Evolutionary conservation across 352 stramenopile genomes (phyloP).

Genomic region (Phytopythium litorale): DNA sequence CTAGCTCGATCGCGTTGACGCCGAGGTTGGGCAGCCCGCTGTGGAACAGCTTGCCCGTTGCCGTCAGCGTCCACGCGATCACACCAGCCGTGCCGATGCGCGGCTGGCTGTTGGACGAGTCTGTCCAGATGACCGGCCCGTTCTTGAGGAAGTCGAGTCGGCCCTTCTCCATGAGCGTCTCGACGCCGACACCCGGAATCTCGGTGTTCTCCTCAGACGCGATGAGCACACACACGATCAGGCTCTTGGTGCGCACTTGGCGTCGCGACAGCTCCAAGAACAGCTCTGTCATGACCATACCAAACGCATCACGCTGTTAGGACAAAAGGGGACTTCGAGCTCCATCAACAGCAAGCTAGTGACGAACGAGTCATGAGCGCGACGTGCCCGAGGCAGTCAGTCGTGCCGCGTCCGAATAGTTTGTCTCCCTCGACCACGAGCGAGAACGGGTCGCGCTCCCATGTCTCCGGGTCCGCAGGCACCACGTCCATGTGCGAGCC

Average conservation of each 20-base stretch:
- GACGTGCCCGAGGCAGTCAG: conserved; percentile 87
- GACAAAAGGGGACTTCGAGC: neutral
- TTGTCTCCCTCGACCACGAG: conserved; percentile 81
- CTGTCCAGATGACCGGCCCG: conserved; percentile 83
- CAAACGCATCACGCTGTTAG: neutral
- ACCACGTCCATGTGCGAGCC: conserved; percentile 89
- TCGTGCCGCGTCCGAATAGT: conserved; percentile 85
- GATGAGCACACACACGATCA: conserved; percentile 81
- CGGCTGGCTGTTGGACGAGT: conserved; percentile 83
- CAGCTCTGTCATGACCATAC: conserved; percentile 12
- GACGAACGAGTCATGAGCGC: conserved; percentile 65
- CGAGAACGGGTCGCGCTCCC: conserved; percentile 79
- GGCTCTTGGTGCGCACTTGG: conserved; percentile 44
- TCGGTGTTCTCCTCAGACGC: conserved; percentile 67
- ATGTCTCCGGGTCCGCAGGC: conserved; percentile 79
- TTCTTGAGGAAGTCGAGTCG: conserved; percentile 88
- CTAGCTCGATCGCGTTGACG: conserved; percentile 84
- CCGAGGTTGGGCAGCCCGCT: conserved; percentile 71
- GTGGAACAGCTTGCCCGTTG: conserved; percentile 85
- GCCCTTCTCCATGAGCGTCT: conserved; percentile 70
- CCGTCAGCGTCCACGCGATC: conserved; percentile 82
- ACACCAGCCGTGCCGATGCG: conserved; percentile 80
- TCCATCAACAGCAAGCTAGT: neutral
- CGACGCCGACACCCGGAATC: conserved; percentile 71
- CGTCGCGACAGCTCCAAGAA: conserved; percentile 56